These are phyloP conservation scores for Lunularia cruciata DNA, from an alignment of 225 moss, liverwort and hornwort genomes.

Conservation along the genomic window DNA sequence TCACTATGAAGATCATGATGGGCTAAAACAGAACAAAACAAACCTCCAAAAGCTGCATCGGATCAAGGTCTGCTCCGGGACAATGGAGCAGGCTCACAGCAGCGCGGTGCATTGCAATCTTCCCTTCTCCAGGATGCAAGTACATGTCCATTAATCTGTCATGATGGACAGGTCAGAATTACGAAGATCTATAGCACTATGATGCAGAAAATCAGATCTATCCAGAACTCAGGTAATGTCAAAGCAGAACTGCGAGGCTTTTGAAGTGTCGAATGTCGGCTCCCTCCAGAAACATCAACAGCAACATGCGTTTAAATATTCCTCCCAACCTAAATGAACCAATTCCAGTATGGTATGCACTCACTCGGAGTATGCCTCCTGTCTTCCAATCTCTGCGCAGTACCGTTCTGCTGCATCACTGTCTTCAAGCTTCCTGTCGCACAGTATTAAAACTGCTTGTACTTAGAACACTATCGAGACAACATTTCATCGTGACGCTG, in stretches of 20 bases:
- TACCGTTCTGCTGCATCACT: conserved; percentile 85
- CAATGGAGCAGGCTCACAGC: conserved; percentile 92
- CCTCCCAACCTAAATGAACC: neutral
- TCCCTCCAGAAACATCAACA: neutral
- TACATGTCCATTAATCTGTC: conserved; percentile 97
- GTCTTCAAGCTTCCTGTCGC: conserved; percentile 88
- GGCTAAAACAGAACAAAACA: conserved; percentile 16
- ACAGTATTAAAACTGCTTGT: conserved; percentile 14
- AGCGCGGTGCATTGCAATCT: conserved; percentile 91
- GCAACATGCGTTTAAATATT: neutral
- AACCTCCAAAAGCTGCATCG: conserved; percentile 95
- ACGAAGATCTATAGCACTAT: neutral
- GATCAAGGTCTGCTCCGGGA: conserved; percentile 87
- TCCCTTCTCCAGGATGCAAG: conserved; percentile 85
- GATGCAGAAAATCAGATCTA: no score
- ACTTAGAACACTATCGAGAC: no score
- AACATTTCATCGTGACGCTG: no score
- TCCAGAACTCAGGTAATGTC: no score
- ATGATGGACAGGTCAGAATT: neutral
- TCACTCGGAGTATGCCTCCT: conserved; percentile 85
- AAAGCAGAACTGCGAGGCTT: no score
- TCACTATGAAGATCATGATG: no score
- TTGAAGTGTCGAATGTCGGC: no score
- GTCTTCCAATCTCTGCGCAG: conserved; percentile 88
- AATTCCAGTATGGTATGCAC: conserved; percentile 4